These are phyloP conservation scores for Beauveria brongniartii DNA, from an alignment of 2,329 filamentous ascomycete species.

Conservation along the genomic window DNA sequence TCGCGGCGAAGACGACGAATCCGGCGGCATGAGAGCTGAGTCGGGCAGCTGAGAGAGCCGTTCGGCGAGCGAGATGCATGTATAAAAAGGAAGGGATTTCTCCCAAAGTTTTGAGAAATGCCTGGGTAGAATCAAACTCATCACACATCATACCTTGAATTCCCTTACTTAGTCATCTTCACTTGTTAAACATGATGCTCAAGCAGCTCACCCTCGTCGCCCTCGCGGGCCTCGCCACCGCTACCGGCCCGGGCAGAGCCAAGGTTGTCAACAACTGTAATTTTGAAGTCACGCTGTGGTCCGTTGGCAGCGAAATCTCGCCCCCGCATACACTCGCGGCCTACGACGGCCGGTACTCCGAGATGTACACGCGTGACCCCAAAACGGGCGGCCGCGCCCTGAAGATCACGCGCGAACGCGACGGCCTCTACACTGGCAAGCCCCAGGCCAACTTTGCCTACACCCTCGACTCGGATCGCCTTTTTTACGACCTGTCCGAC, in stretches of 20 bases:
- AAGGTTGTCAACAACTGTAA: conserved; percentile 29
- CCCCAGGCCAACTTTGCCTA: conserved; percentile 33
- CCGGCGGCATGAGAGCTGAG: background rate
- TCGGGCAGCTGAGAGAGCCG: background rate
- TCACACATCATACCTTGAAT: background rate
- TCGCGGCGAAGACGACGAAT: background rate
- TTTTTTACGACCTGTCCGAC: conserved; percentile 34
- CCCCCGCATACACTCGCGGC: conserved; percentile 19
- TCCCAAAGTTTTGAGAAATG: background rate
- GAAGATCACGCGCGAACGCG: conserved; percentile 26
- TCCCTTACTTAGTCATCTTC: background rate
- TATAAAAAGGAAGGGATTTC: background rate
- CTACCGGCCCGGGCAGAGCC: conserved; percentile 17
- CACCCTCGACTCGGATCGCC: conserved; percentile 24
- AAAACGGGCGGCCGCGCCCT: conserved; percentile 30
- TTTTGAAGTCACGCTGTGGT: conserved; percentile 29
- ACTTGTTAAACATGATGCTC: background rate
- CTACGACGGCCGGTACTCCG: conserved; percentile 20
- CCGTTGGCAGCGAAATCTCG: conserved; percentile 26
- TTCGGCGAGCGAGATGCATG: background rate
- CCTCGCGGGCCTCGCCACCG: background rate
- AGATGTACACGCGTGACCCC: conserved; percentile 27
- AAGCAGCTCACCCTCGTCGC: background rate
- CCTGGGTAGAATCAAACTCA: background rate
- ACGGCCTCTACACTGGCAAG: conserved; percentile 32